Percentiles rank a stretch among this genome's conserved stretches.
phyloP scores from a whole-genome alignment of 139 green algal genomes.

The Chlamydomonas schloesseri region DNA sequence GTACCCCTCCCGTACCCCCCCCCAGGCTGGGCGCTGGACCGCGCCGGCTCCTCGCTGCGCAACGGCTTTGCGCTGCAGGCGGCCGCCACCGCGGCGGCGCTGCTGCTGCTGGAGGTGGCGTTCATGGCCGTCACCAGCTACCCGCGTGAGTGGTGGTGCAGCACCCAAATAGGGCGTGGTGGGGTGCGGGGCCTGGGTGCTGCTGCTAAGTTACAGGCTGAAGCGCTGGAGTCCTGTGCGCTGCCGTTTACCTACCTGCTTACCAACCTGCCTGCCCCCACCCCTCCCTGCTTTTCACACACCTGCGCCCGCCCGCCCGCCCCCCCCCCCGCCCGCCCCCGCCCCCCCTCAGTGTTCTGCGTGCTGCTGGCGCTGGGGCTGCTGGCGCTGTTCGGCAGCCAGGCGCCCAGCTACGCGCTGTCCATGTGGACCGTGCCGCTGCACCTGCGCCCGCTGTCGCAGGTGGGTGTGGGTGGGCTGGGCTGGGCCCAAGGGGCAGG shows the following conservation, averaged over 20 bases:
- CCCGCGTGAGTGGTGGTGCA: not conserved
- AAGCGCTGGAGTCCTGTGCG: too few species aligned
- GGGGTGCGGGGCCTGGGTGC: too few species aligned
- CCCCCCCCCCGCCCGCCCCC: not conserved
- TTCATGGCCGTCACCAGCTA: constrained; percentile 66
- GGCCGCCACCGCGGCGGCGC: constrained; percentile 42
- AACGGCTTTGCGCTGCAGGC: constrained; percentile 45
- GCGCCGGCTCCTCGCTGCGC: constrained; percentile 66
- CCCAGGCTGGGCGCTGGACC: constrained; percentile 78
- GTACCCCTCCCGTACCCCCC: not conserved
- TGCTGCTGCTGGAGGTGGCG: constrained; percentile 42
- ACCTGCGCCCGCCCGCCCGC: not conserved
- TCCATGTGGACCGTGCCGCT: constrained; percentile 86
- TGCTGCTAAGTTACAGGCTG: too few species aligned
- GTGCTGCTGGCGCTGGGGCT: constrained; percentile 67
- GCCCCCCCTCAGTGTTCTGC: constrained; percentile 47
- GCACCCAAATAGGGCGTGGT: too few species aligned
- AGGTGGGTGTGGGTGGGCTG: not conserved
- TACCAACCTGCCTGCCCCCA: too few species aligned
- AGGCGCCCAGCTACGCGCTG: constrained; percentile 59
- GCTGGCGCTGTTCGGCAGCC: constrained; percentile 70
- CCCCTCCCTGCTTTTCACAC: not conserved
- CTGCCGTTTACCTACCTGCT: too few species aligned
- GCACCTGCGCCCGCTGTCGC: constrained; percentile 72
- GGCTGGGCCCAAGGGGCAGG: not conserved